These are phyloP conservation scores for Agastache rugosa DNA, from an alignment of 257 asterid species.

Conservation along the genomic window DNA sequence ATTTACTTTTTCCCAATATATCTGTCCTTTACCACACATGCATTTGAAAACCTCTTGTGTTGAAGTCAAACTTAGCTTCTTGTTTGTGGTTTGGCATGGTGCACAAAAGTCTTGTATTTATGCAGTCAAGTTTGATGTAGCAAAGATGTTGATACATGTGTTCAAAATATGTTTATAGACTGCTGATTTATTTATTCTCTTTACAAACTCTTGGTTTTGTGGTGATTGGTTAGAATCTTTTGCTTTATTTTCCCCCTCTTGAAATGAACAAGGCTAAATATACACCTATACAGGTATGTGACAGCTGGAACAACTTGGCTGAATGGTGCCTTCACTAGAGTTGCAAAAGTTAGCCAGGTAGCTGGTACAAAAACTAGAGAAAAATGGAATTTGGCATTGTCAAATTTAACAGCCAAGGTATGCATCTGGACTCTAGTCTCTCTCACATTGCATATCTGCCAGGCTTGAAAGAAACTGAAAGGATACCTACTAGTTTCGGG, in stretches of 20 bases:
- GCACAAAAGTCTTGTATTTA: slow-evolving; percentile 17
- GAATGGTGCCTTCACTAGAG: slow-evolving; percentile 88
- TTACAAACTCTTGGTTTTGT: slow-evolving; percentile 3
- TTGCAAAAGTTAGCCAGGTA: slow-evolving; percentile 88
- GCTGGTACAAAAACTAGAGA: slow-evolving; percentile 94
- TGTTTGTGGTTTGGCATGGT: slow-evolving; percentile 17
- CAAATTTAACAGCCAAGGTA: slow-evolving; percentile 91
- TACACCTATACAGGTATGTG: slow-evolving; percentile 72
- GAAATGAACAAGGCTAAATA: slow-evolving; percentile 35
- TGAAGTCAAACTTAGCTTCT: slow-evolving; percentile 15
- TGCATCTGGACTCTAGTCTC: not conserved
- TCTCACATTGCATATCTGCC: slow-evolving; percentile 2
- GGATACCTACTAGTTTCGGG: not conserved
- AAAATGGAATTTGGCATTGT: slow-evolving; percentile 77
- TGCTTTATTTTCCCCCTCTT: slow-evolving; percentile 8
- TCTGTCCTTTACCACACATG: not conserved
- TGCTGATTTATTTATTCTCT: not conserved
- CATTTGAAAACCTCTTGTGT: slow-evolving; percentile 5
- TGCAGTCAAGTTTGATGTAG: slow-evolving; percentile 11
- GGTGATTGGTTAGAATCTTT: slow-evolving; percentile 16
- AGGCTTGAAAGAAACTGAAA: slow-evolving; percentile 1
- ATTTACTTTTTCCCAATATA: not conserved
- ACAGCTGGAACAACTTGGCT: slow-evolving; percentile 94
- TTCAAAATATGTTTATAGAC: not conserved
- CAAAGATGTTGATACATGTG: not conserved